Percentiles rank a stretch among this genome's conserved stretches.
Conservation (phyloP, 2,329 filamentous ascomycete genomes). For the Cyphellophora attinorum region DNA sequence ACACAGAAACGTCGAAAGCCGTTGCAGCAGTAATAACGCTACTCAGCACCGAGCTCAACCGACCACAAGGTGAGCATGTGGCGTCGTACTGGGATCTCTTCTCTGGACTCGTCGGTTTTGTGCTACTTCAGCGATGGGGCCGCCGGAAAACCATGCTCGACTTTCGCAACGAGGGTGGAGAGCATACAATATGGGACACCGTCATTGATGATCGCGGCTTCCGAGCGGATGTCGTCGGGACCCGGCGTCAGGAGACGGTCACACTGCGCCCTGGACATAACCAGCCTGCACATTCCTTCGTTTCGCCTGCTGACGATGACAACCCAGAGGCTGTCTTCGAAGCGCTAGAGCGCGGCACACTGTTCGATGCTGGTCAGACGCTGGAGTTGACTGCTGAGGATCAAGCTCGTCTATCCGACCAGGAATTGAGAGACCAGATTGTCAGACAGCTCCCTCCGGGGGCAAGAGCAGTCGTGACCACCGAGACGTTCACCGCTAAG, state of each 20-base stretch:
- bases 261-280: constrained; percentile 27
- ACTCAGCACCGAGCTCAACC: constrained; percentile 34
- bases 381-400: constrained; percentile 23
- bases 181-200: constrained; percentile 34
- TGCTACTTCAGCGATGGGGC: constrained; percentile 37
- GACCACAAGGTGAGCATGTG: constrained; percentile 27
- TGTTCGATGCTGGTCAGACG: constrained; percentile 11
- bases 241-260: constrained; percentile 22
- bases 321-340: constrained; percentile 27
- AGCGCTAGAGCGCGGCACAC: constrained; percentile 27
- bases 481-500: constrained; percentile 32
- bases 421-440: constrained; percentile 39
- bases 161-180: constrained; percentile 29
- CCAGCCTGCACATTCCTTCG: constrained; percentile 44
- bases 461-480: constrained; percentile 32
- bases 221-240: constrained; percentile 37
- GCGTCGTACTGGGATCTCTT: constrained; percentile 34
- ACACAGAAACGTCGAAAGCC: constrained; percentile 38
- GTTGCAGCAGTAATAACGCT: constrained; percentile 39
- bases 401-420: constrained; percentile 31
- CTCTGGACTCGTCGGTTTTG: constrained; percentile 34
- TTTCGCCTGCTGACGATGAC: constrained; percentile 23
- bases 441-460: constrained; percentile 33
- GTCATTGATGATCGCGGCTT: constrained; percentile 37
- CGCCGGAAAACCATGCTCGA: constrained; percentile 32